Percentiles rank a stretch among this genome's conserved stretches.
Evolutionary conservation across 441 rosid species (phyloP).

Genomic region (Eutrema salsugineum): DNA sequence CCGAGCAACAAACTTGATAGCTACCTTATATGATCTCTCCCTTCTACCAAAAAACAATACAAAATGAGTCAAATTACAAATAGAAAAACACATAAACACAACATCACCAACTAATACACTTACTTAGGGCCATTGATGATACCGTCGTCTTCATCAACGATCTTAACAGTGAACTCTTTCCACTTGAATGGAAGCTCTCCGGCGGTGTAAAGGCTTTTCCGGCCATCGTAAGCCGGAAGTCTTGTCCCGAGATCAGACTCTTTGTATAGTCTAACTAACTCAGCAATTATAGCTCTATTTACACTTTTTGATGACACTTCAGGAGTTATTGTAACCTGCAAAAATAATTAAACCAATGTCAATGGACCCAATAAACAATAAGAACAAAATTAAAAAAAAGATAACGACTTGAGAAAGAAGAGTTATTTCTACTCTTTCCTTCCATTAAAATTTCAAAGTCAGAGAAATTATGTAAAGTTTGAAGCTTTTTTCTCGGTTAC

Average conservation of each 20-base stretch:
- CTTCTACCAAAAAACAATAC: slow-evolving; percentile 46
- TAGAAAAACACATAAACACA: neutral
- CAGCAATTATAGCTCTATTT: slow-evolving; percentile 93
- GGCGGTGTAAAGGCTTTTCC: slow-evolving; percentile 93
- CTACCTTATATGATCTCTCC: slow-evolving; percentile 79
- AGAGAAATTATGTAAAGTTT: neutral
- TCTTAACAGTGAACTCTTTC: slow-evolving; percentile 86
- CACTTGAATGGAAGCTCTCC: slow-evolving; percentile 89
- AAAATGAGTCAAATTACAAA: neutral
- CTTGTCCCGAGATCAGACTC: slow-evolving; percentile 88
- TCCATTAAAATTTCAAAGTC: slow-evolving; percentile 6
- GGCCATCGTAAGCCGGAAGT: slow-evolving; percentile 97
- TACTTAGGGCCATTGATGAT: slow-evolving; percentile 79
- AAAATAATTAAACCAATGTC: slow-evolving; percentile 20
- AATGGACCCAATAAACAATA: slow-evolving; percentile 37
- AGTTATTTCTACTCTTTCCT: neutral
- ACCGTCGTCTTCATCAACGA: slow-evolving; percentile 76
- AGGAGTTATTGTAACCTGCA: slow-evolving; percentile 93
- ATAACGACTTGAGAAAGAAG: neutral
- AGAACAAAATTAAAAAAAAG: slow-evolving; percentile 42
- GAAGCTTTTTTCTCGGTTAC: slow-evolving; percentile 4
- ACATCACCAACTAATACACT: slow-evolving; percentile 5
- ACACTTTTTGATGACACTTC: slow-evolving; percentile 81
- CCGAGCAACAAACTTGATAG: slow-evolving; percentile 74
- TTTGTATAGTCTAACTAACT: slow-evolving; percentile 76